Evolutionary conservation across 768 basidiomycete genomes (phyloP), one percentile per base, ranked within the genome.

Genomic region (Amanita pseudoporphyria): DNA sequence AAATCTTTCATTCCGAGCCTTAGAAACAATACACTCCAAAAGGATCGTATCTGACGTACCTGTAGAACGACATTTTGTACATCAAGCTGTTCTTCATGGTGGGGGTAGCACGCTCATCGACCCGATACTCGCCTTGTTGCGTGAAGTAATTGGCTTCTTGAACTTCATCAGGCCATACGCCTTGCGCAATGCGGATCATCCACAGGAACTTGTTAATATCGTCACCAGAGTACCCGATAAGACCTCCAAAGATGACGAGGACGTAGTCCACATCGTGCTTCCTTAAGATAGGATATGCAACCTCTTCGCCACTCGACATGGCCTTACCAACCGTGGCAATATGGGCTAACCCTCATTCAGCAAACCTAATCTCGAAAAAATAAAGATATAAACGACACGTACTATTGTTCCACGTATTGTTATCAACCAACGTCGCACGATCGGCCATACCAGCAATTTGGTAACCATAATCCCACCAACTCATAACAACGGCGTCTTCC

Each of bases 371-470:
- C 45, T 24, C 16, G 12, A 14, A 41, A 13, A 42, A 49, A 6
- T 37, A 24, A 39, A 42, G n/a, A n/a, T n/a, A n/a, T 35, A 44
- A 35, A 47, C 21, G 33, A 22, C 2, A 75, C 88, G 60, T 60
- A 88, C 93, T 99, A 69, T 98, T 98, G 67, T 99, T 98, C 96
- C 96, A 98, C 0, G 96, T 99, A 63, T 98, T 97, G 70, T 99
- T 98, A 67, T 99, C 95, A 16, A 98, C 95, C 56, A 98, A 69
- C 1, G 95, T 98, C 13, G 92, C 84, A 39, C 95, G 73, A 68
- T 98, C 93, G 19, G 96, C 94, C 89, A 98, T 96, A 35, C 96
- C 96, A 35, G 96, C 96, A 60, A 98, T 97, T 67, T 98, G 95
- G 64, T 99, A 98, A 24, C 95, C 96, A 57, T 98, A 99, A 69